Conservation (phyloP, 169 alveolate genomes). For the Eimeria acervulina region DNA sequence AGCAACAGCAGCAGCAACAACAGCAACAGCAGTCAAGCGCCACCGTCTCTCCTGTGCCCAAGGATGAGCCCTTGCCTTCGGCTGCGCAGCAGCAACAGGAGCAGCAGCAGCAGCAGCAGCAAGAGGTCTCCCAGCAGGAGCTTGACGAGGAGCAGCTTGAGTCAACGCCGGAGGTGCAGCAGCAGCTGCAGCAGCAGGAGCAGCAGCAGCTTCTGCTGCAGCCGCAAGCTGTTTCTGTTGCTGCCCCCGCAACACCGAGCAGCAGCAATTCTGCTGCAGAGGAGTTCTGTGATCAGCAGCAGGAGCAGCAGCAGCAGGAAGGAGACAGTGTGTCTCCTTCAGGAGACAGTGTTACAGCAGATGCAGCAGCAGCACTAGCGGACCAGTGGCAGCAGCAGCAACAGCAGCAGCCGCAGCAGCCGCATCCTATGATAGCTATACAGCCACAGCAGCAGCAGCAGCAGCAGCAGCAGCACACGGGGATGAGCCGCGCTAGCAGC, state of each 20-base stretch:
- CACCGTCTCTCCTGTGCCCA: neutral
- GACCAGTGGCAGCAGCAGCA: neutral
- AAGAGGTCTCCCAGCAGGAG: neutral
- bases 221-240: neutral
- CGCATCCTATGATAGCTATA: neutral
- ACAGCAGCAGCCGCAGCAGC: neutral
- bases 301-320: neutral
- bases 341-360: neutral
- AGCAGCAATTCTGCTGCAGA: neutral
- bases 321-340: neutral
- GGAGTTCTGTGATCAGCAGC: neutral
- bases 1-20: conserved; percentile 38
- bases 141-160: neutral
- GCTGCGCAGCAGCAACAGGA: neutral
- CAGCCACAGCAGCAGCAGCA: conserved; percentile 27
- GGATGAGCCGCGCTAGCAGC: neutral
- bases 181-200: conserved; percentile 9
- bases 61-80: neutral
- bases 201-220: neutral
- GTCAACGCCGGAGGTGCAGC: neutral
- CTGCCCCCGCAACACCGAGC: neutral
- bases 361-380: neutral
- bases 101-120: conserved; percentile 61
- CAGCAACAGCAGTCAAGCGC: neutral
- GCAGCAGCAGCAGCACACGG: neutral